A percentile compares a stretch with the other conserved stretches of the same genome.
phyloP scores from a whole-genome alignment of 2,329 filamentous ascomycete genomes.

The Fusarium sulawesiense region DNA sequence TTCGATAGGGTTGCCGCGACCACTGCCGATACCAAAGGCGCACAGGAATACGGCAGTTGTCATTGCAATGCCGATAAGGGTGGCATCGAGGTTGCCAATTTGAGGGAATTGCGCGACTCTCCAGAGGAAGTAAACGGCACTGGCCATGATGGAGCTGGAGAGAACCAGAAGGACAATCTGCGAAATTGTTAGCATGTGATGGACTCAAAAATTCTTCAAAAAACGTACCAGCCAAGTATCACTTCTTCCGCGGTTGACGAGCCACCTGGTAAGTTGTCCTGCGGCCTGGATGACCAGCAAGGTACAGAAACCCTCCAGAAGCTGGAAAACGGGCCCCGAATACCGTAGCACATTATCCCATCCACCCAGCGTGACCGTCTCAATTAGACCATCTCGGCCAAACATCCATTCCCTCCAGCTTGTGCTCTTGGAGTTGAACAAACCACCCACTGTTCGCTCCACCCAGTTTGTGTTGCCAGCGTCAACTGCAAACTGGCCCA shows the following conservation, averaged over 20 bases:
- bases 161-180: slow-evolving; percentile 89
- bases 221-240: slow-evolving; percentile 93
- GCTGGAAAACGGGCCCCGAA: slow-evolving; percentile 93
- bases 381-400: slow-evolving; percentile 84
- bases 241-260: slow-evolving; percentile 91
- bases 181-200: slow-evolving; percentile 49
- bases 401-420: slow-evolving; percentile 87
- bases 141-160: slow-evolving; percentile 91
- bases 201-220: background rate
- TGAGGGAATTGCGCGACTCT: slow-evolving; percentile 93
- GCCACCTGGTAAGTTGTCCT: slow-evolving; percentile 92
- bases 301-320: slow-evolving; percentile 96
- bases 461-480: slow-evolving; percentile 83
- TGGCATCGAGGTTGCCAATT: slow-evolving; percentile 91
- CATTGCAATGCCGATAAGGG: slow-evolving; percentile 90
- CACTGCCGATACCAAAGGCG: slow-evolving; percentile 92
- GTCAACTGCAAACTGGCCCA: slow-evolving; percentile 95
- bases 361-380: slow-evolving; percentile 81
- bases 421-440: slow-evolving; percentile 70
- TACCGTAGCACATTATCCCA: slow-evolving; percentile 93
- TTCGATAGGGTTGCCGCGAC: slow-evolving; percentile 93
- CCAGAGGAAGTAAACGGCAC: slow-evolving; percentile 96
- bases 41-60: slow-evolving; percentile 93
- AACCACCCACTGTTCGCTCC: slow-evolving; percentile 77
- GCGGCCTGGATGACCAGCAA: slow-evolving; percentile 94